These are phyloP conservation scores for Colletotrichum filicis DNA, from an alignment of 2,329 filamentous ascomycete species.

Conservation along the genomic window DNA sequence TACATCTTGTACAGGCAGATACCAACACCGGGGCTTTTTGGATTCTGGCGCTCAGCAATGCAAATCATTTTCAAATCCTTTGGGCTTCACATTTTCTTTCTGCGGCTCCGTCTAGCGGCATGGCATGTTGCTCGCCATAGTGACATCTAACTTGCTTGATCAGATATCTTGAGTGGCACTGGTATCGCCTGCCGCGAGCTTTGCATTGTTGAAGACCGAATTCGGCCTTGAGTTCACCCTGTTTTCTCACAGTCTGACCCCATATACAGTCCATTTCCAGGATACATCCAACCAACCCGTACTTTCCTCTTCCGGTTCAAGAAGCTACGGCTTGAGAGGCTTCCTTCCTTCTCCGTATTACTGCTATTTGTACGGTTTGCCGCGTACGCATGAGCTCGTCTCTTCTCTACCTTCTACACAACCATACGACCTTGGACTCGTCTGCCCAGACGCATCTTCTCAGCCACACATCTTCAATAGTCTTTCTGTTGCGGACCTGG, in stretches of 20 bases:
- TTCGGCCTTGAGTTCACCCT: neutral
- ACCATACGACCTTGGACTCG: neutral
- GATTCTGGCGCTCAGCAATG: conserved; percentile 22
- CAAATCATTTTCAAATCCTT: conserved; percentile 9
- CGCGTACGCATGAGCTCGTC: neutral
- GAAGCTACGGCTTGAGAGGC: neutral
- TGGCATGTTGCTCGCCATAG: neutral
- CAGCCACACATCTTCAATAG: neutral
- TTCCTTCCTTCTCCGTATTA: neutral
- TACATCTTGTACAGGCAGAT: conserved; percentile 33
- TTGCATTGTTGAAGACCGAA: neutral
- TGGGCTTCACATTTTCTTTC: neutral
- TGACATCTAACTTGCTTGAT: neutral
- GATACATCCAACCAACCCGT: neutral
- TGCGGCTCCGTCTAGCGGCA: too few relatives aligned
- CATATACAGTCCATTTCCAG: neutral
- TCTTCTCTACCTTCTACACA: neutral
- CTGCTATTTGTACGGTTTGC: neutral
- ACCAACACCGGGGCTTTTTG: conserved; percentile 16
- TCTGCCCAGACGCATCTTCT: neutral
- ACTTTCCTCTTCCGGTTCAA: neutral
- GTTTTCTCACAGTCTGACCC: neutral
- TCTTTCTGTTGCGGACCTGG: neutral
- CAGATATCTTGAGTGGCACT: neutral
- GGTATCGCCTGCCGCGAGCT: neutral